A percentile compares a stretch with the other conserved stretches of the same genome.
These are phyloP conservation scores for Talaromyces pinophilus DNA, from an alignment of 2,329 filamentous ascomycete genomes.

Conservation along the genomic window DNA sequence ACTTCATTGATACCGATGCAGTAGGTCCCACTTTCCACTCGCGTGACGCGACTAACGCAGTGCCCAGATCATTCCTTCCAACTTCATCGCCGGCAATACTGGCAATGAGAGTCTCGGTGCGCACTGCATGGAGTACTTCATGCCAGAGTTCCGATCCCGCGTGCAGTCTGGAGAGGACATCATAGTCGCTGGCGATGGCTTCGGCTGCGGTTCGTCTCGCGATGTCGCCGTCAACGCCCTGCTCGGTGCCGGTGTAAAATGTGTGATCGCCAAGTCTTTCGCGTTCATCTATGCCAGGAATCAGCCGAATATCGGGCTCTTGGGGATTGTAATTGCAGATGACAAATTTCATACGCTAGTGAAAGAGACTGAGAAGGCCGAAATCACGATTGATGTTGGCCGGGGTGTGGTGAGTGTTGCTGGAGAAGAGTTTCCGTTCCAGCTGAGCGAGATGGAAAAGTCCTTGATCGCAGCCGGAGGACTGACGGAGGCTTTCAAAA, in stretches of 20 bases:
- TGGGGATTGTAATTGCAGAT: slow-evolving; percentile 43
- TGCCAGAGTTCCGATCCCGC: slow-evolving; percentile 43
- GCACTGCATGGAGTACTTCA: slow-evolving; percentile 45
- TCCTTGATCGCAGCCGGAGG: slow-evolving; percentile 36
- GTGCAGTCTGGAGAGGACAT: slow-evolving; percentile 41
- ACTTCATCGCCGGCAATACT: slow-evolving; percentile 36
- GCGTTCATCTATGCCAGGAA: slow-evolving; percentile 52
- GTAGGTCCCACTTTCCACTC: slow-evolving; percentile 26
- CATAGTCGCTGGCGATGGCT: slow-evolving; percentile 49
- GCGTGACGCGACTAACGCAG: not conserved
- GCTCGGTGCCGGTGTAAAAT: slow-evolving; percentile 41
- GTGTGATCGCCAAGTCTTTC: slow-evolving; percentile 49
- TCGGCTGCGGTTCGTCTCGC: slow-evolving; percentile 50
- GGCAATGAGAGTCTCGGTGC: slow-evolving; percentile 38
- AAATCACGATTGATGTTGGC: no score
- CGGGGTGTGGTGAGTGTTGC: slow-evolving; percentile 26
- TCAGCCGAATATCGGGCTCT: slow-evolving; percentile 47
- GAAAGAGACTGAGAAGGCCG: no score
- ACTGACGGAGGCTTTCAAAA: slow-evolving; percentile 42
- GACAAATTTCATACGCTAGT: no score
- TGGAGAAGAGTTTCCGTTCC: slow-evolving; percentile 29
- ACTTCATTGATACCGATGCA: slow-evolving; percentile 48
- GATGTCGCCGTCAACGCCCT: slow-evolving; percentile 48
- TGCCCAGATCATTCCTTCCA: slow-evolving; percentile 42
- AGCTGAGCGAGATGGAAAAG: slow-evolving; percentile 42